Evolutionary conservation across 2,329 filamentous ascomycete species (phyloP), one percentile per base, ranked within the genome.

Genomic region (Cercospora zeae-maydis): DNA sequence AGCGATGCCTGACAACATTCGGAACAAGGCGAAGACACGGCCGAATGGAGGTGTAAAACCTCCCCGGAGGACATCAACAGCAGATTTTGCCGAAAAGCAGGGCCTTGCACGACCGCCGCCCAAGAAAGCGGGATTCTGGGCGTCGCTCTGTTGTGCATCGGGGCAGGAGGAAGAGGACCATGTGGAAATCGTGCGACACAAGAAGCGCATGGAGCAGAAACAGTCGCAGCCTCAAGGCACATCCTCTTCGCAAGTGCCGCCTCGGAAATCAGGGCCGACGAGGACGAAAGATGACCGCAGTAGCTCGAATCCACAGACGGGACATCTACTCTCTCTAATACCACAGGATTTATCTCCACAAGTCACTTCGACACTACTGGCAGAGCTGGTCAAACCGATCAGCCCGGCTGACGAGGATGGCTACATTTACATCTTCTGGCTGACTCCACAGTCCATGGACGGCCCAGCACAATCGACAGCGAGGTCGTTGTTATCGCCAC

Each of bases 381-480:
- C 88, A 2, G 93, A 98, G 75, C 82, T 98, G 9, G 85, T 77
- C 74, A 95, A 84, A 80, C 92, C 82, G 1, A 84, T 93, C 51
- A 92, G 91, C 0, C 80, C 85, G 21, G 80, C 83, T 59, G 91
- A 95, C 68, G 91, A 96, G 69, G 81, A 89, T 11, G 95, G 95
- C 37, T 99, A 95, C 78, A 98, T 99, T 69, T 99, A 99, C 82
- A 96, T 99, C 77, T 99, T 98, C 82, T 97, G 93, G 92, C 83
- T 97, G 21, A 97, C 92, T 0, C 73, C 71, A 1, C 87, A 92
- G 33, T 81, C 84, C 36, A 83, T 82, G 1, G 78, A 85, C 7
- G 75, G 81, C 0, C 75, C 84, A 0, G 79, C 81, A 88, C 45
- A 77, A 24, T 70, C 73, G 3, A 47, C 77, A 75, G 58, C 76